Evolutionary conservation across 768 basidiomycete genomes (phyloP), one percentile per base, ranked within the genome.

Genomic region (Cubamyces lactineus): DNA sequence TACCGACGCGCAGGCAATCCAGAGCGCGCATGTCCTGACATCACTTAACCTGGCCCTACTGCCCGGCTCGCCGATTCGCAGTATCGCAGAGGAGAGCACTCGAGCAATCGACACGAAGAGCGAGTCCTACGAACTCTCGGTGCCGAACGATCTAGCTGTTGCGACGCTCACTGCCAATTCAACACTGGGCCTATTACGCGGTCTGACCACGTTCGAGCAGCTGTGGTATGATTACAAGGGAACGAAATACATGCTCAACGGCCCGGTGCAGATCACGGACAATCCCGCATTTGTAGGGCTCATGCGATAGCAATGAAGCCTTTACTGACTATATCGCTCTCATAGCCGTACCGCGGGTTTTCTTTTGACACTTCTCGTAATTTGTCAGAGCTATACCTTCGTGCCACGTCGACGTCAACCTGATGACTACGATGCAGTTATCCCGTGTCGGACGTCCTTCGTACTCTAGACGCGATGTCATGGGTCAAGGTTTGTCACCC

Each of bases 341-440:
- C 24, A 23, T 66, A 88, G 86, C 85, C 86, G 0, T 88, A 87
- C 68, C 82, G 92, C n/a, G 90, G 88, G 6, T 80, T 92, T 56
- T 84, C 91, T 79, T 79, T 94, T 8, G 92, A 94, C 69, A 93
- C 91, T 0, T 78, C 89, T 0, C 77, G 91, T 34, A 87, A 92
- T 72, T 94, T 79, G 85, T 88, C 34, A 34, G 69, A 61, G 86
- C 73, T 0, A 6, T 34, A 39, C 34, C 9, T 11, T 34, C 5
- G 34, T 34, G 34, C 15, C 13, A 28, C 43, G 16, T 39, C 45
- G 8, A 16, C 40, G 17, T 49, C 12, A 8, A 49, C 23, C 28
- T 28, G 28, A 28, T n/a, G 12, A 15, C 34, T 13, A 53, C 23
- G 49, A 21, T 47, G 42, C 56, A 80, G 79, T 61, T 78, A 75